Conservation (phyloP, 2,329 filamentous ascomycete genomes). For the Fusarium guadeloupense region DNA sequence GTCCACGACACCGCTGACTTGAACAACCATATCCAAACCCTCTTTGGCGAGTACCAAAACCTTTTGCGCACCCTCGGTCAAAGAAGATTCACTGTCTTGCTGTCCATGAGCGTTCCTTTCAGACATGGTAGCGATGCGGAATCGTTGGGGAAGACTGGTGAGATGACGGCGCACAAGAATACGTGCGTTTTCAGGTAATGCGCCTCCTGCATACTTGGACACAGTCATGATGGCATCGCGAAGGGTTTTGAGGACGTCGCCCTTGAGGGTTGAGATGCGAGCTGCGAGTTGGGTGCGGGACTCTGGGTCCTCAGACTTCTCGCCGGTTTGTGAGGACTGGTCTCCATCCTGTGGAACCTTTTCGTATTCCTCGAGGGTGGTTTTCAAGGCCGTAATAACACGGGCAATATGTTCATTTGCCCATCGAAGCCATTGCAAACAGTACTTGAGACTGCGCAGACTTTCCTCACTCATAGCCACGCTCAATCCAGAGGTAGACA, state of each 20-base stretch:
- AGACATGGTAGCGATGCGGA: conserved; percentile 73
- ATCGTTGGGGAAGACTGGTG: conserved; percentile 83
- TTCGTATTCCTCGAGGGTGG: conserved; percentile 84
- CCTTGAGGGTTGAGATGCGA: conserved; percentile 72
- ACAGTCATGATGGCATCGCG: conserved; percentile 86
- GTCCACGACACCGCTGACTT: conserved; percentile 87
- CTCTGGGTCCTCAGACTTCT: conserved; percentile 7
- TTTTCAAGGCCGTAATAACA: conserved; percentile 77
- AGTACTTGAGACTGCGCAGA: conserved; percentile 83
- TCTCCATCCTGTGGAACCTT: conserved; percentile 41
- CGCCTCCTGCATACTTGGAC: conserved; percentile 89
- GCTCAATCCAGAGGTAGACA: conserved; percentile 89
- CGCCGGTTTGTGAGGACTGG: background rate
- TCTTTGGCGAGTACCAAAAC: conserved; percentile 89
- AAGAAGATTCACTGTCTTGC: conserved; percentile 50
- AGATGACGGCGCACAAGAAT: conserved; percentile 85
- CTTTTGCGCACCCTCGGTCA: conserved; percentile 71
- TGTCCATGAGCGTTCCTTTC: conserved; percentile 42
- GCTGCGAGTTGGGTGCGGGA: conserved; percentile 60
- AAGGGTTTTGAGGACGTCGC: conserved; percentile 79
- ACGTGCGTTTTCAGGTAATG: conserved; percentile 87
- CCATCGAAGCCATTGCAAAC: conserved; percentile 80
- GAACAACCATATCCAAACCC: conserved; percentile 91
- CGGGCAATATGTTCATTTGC: conserved; percentile 83
- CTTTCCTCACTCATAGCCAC: conserved; percentile 93